phyloP scores from a whole-genome alignment of 805 yeast genomes.

The Tetrapisispora nanseiensis region DNA sequence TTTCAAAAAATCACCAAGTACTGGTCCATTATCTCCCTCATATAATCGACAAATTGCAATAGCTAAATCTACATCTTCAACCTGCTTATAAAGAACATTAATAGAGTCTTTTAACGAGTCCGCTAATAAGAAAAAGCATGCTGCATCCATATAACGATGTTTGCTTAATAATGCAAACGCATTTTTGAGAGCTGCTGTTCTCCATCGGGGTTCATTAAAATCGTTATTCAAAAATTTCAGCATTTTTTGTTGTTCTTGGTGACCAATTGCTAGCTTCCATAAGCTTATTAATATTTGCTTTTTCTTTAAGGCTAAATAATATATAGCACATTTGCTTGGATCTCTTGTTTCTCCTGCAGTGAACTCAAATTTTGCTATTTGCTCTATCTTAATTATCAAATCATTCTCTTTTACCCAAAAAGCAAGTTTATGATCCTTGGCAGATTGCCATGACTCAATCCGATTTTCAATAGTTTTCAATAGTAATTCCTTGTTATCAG shows the following conservation, averaged over 20 bases:
- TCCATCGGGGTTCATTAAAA: conserved; percentile 69
- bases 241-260: conserved; percentile 78
- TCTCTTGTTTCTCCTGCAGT: conserved; percentile 45
- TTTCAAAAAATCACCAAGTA: conserved; percentile 40
- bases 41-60: conserved; percentile 72
- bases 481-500: conserved; percentile 64
- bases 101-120: conserved; percentile 69
- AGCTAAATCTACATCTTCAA: conserved; percentile 64
- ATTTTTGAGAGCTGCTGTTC: conserved; percentile 80
- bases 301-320: conserved; percentile 68
- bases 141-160: conserved; percentile 81
- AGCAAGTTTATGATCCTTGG: conserved; percentile 51
- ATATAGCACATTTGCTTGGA: conserved; percentile 66
- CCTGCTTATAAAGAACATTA: conserved; percentile 57
- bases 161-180: conserved; percentile 86
- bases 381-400: conserved; percentile 48
- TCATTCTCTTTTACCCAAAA: conserved; percentile 55
- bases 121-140: conserved; percentile 76
- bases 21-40: conserved; percentile 52
- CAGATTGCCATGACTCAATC: conserved; percentile 48
- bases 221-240: conserved; percentile 67
- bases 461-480: conserved; percentile 35
- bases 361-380: conserved; percentile 65
- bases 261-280: conserved; percentile 71
- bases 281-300: conserved; percentile 67